Conservation (phyloP, 1,284 basidiomycete genomes). For the Schizophyllum commune region DNA sequence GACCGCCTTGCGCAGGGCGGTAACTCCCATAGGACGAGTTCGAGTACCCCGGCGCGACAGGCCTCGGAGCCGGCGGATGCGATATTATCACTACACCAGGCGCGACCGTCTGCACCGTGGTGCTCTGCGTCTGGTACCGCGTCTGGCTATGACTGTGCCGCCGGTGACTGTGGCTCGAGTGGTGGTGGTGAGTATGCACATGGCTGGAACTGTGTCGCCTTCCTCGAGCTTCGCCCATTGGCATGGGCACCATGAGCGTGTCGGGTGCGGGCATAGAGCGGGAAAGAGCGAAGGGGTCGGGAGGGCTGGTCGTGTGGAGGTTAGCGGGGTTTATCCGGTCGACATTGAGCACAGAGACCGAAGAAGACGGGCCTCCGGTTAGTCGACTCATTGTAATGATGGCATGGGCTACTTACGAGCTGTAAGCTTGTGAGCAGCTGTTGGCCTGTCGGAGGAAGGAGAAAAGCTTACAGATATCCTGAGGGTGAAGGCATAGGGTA, state of each 20-base stretch:
- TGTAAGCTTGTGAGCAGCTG: not conserved
- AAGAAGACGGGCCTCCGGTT: not conserved
- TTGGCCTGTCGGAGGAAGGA: not conserved
- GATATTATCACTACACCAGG: not conserved
- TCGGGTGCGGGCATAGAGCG: not conserved
- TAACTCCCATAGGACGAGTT: not conserved
- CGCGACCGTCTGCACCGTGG: not conserved
- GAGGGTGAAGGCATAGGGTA: not conserved
- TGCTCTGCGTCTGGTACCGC: not conserved
- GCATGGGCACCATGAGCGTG: not conserved
- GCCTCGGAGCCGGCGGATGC: not conserved
- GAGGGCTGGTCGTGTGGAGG: not conserved
- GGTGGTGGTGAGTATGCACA: not conserved
- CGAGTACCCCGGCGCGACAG: not conserved
- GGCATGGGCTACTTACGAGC: too few relatives aligned
- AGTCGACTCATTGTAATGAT: too few relatives aligned
- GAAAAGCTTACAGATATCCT: not conserved
- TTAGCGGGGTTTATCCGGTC: not conserved
- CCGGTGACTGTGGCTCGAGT: not conserved
- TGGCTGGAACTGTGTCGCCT: not conserved
- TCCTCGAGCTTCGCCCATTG: not conserved
- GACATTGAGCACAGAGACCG: not conserved
- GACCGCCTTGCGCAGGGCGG: not conserved
- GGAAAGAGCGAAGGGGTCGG: not conserved
- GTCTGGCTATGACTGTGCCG: not conserved